phyloP scores from a whole-genome alignment of 2,329 filamentous ascomycete species.

The Colletotrichum eremochloae region DNA sequence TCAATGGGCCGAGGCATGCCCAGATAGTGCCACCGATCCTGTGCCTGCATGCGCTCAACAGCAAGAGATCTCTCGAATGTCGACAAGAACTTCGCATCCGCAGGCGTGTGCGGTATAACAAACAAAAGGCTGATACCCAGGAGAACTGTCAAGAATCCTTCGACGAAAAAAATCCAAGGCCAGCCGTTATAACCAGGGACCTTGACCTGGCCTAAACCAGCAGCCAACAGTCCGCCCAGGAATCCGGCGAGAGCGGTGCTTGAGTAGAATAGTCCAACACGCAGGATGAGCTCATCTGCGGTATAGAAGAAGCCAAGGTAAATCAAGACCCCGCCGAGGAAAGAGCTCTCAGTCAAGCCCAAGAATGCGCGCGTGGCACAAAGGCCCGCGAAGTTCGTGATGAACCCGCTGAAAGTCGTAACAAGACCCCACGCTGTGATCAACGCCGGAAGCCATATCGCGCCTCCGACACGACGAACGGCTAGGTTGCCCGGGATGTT shows the following conservation, averaged over 20 bases:
- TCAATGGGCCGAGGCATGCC: neutral
- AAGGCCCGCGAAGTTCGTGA: constrained; percentile 44
- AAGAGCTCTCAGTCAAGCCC: constrained; percentile 45
- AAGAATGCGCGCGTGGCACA: constrained; percentile 44
- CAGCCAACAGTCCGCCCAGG: constrained; percentile 38
- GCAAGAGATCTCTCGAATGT: constrained; percentile 16
- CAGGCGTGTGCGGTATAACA: constrained; percentile 37
- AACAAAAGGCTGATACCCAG: constrained; percentile 15
- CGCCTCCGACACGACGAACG: constrained; percentile 44
- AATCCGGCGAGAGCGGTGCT: constrained; percentile 40
- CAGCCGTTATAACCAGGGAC: constrained; percentile 35
- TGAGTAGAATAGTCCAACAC: constrained; percentile 46
- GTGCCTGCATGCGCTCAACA: constrained; percentile 11
- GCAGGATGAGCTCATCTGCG: constrained; percentile 44
- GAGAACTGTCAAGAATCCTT: constrained; percentile 35
- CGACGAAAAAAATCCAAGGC: constrained; percentile 44
- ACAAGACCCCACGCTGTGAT: constrained; percentile 45
- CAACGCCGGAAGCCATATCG: constrained; percentile 42
- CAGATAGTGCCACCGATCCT: constrained; percentile 32
- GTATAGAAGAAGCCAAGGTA: constrained; percentile 48
- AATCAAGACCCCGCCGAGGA: constrained; percentile 45
- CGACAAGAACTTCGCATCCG: constrained; percentile 34
- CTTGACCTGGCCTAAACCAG: constrained; percentile 30
- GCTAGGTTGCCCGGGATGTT: constrained; percentile 46
- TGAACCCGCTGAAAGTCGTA: constrained; percentile 44